phyloP scores from a whole-genome alignment of 2,329 filamentous ascomycete species.

The Colletotrichum sp. region DNA sequence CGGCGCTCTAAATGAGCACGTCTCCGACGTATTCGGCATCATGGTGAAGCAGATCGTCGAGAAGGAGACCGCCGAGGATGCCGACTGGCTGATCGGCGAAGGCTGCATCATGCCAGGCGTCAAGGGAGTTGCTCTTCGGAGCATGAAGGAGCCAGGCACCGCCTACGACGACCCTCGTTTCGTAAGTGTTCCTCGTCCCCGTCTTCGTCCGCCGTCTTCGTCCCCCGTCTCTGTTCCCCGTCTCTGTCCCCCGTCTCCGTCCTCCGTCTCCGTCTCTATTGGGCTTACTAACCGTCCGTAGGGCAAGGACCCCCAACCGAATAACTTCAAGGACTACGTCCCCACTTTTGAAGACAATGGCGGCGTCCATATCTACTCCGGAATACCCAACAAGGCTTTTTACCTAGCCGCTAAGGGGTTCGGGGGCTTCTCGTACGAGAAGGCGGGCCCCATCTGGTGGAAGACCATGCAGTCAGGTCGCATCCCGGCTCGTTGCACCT shows the following conservation, averaged over 20 bases:
- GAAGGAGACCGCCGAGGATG: conserved; percentile 46
- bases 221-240: neutral
- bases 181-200: conserved; percentile 31
- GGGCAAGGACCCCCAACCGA: conserved; percentile 59
- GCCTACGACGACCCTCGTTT: conserved; percentile 58
- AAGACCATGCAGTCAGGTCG: conserved; percentile 49
- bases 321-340: conserved; percentile 49
- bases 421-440: conserved; percentile 60
- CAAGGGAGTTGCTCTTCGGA: conserved; percentile 56
- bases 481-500: conserved; percentile 45
- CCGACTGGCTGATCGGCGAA: conserved; percentile 62
- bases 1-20: conserved; percentile 61
- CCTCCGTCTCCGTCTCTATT: neutral
- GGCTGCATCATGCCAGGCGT: conserved; percentile 54
- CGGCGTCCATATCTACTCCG: conserved; percentile 61
- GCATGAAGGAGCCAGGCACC: conserved; percentile 59
- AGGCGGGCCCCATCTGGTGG: conserved; percentile 60
- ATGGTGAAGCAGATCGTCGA: conserved; percentile 61
- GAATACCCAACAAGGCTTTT: conserved; percentile 64
- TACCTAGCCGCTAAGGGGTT: conserved; percentile 52
- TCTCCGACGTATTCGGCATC: conserved; percentile 62
- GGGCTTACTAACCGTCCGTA: conserved; percentile 18
- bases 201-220: neutral
- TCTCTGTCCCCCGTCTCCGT: neutral
- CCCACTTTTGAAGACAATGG: conserved; percentile 50